Evolutionary conservation across 192 early-diverging fungal genomes (phyloP).

Genomic region (Linnemannia schmuckeri): DNA sequence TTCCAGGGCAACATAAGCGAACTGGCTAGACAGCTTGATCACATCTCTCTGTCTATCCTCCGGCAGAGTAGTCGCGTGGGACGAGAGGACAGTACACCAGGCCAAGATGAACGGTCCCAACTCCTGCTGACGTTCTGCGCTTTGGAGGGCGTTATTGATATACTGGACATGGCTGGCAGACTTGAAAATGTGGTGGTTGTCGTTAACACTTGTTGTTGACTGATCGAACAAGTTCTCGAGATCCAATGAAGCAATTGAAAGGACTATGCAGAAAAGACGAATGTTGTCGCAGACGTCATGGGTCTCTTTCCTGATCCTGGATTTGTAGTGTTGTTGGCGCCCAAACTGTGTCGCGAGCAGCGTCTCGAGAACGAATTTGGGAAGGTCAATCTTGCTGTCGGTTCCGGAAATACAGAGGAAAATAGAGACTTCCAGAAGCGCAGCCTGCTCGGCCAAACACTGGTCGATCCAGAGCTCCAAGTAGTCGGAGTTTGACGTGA

Average conservation of each 20-base stretch:
- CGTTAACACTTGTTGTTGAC: conserved; percentile 15
- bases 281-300: conserved; percentile 41
- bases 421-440: conserved; percentile 56
- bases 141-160: conserved; percentile 49
- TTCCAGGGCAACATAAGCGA: conserved; percentile 37
- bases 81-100: conserved; percentile 58
- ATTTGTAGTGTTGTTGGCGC: conserved; percentile 40
- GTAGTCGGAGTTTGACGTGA: conserved; percentile 23
- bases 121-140: conserved; percentile 41
- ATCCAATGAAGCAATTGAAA: conserved; percentile 52
- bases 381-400: conserved; percentile 49
- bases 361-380: conserved; percentile 12
- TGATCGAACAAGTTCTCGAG: conserved; percentile 30
- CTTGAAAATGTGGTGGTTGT: conserved; percentile 37
- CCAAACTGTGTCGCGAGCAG: conserved; percentile 53
- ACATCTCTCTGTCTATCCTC: conserved; percentile 5
- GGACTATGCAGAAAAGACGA: conserved; percentile 40
- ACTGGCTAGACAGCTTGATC: conserved; percentile 13
- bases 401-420: conserved; percentile 44
- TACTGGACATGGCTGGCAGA: conserved; percentile 23
- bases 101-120: conserved; percentile 58
- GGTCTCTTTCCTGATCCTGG: conserved; percentile 47
- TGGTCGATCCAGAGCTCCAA: conserved; percentile 56
- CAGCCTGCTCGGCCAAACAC: conserved; percentile 58
- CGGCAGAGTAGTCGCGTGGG: conserved; percentile 13